Conservation (phyloP, 23 red algal species). For the Gracilariopsis chorda region DNA sequence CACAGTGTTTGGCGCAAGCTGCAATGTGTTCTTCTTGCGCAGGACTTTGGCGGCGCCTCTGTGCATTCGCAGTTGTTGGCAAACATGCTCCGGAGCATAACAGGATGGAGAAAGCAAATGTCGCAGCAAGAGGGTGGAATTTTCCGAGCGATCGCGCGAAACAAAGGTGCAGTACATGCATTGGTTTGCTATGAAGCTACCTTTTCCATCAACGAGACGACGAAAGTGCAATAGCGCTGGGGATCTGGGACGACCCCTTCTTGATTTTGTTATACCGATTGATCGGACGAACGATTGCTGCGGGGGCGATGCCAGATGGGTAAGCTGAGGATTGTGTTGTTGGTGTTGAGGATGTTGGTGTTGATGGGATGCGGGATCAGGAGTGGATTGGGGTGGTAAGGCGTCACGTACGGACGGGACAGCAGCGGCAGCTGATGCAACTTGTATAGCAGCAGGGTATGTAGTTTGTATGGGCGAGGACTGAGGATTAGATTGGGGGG, state of each 20-base stretch:
- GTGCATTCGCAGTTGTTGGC: not conserved
- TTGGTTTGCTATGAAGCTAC: slow-evolving; percentile 45
- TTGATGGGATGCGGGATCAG: too few species aligned
- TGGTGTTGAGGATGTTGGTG: too few species aligned
- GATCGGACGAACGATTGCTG: not conserved
- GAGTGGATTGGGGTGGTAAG: too few species aligned
- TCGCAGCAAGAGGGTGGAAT: slow-evolving; percentile 27
- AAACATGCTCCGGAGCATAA: not conserved
- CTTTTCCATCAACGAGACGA: slow-evolving; percentile 23
- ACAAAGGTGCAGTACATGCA: slow-evolving; percentile 43
- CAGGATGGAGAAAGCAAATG: slow-evolving; percentile 26
- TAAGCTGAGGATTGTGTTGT: not conserved
- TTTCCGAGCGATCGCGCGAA: slow-evolving; percentile 46
- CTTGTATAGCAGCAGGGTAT: too few species aligned
- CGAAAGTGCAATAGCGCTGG: slow-evolving; percentile 48
- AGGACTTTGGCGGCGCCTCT: not conserved
- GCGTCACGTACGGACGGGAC: not conserved
- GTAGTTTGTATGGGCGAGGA: too few species aligned
- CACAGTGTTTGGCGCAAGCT: not conserved
- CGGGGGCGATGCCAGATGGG: not conserved
- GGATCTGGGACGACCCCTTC: slow-evolving; percentile 28
- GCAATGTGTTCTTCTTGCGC: not conserved
- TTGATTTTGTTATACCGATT: not conserved
- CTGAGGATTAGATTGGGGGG: too few species aligned
- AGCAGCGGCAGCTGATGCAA: not conserved